A percentile compares a stretch with the other conserved stretches of the same genome.
phyloP scores from a whole-genome alignment of 208 protist species.

The Trypanosoma lewisi region DNA sequence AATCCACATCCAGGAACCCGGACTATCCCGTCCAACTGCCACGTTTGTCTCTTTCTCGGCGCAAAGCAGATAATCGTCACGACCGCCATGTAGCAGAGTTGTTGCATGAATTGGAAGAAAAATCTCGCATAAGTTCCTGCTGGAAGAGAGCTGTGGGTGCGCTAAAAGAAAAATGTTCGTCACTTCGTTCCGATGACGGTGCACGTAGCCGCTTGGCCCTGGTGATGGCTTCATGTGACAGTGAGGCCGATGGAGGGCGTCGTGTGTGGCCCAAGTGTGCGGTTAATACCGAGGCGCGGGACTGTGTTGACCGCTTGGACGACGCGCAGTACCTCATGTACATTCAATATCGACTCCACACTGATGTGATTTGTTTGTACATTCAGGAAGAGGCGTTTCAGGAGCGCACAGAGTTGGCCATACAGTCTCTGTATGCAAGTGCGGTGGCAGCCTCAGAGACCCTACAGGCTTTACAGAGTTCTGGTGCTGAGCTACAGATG shows the following conservation, averaged over 20 bases:
- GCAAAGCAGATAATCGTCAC: neutral
- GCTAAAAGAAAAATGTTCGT: constrained; percentile 44
- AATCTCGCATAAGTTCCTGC: constrained; percentile 51
- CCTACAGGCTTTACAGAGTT: constrained; percentile 33
- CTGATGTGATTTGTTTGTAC: constrained; percentile 77
- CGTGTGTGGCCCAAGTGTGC: constrained; percentile 28
- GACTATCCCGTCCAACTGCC: neutral
- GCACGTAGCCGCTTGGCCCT: constrained; percentile 70
- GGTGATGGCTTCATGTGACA: constrained; percentile 75
- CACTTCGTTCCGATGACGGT: constrained; percentile 43
- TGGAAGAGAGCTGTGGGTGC: constrained; percentile 64
- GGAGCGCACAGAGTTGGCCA: constrained; percentile 73
- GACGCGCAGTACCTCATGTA: constrained; percentile 72
- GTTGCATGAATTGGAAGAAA: constrained; percentile 48
- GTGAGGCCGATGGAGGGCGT: constrained; percentile 54
- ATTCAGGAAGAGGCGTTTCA: constrained; percentile 86
- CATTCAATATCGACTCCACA: constrained; percentile 85
- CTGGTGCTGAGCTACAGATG: constrained; percentile 29
- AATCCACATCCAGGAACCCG: neutral
- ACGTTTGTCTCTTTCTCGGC: neutral
- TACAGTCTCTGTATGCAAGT: constrained; percentile 51
- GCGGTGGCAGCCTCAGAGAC: constrained; percentile 32
- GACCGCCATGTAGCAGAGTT: constrained; percentile 16
- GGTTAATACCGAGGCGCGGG: constrained; percentile 11
- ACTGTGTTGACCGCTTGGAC: constrained; percentile 55